These are phyloP conservation scores for Solanum chaucha DNA, from an alignment of 257 asterid species.

Conservation along the genomic window DNA sequence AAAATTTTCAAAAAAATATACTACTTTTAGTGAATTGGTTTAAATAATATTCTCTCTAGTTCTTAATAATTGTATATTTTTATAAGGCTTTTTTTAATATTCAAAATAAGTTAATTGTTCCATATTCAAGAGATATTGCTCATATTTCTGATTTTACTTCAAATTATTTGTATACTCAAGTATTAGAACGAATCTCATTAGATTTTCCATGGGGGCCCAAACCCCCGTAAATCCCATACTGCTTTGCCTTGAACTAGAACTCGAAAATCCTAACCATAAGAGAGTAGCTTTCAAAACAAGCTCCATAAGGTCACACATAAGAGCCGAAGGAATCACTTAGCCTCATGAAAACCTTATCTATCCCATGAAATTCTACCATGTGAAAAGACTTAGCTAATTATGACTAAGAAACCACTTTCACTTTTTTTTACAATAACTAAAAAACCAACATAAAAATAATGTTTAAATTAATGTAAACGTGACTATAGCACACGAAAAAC, in stretches of 20 bases:
- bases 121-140: neutral
- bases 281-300: neutral
- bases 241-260: neutral
- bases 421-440: neutral
- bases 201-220: neutral
- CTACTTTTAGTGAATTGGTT: neutral
- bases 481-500: too few relatives aligned
- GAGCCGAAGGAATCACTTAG: neutral
- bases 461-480: too few relatives aligned
- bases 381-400: neutral
- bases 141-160: neutral
- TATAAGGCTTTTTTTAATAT: neutral
- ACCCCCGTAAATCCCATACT: neutral
- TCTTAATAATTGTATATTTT: too few relatives aligned
- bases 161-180: neutral
- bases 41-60: neutral
- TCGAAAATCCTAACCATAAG: neutral
- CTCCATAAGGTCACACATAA: neutral
- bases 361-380: neutral
- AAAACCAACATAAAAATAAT: neutral
- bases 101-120: neutral
- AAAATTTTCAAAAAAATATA: too few relatives aligned
- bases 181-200: neutral
- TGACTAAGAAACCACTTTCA: neutral
- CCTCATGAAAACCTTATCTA: neutral